Evolutionary conservation across 306 rosid genomes (phyloP).

Genomic region (Prunus armeniaca): DNA sequence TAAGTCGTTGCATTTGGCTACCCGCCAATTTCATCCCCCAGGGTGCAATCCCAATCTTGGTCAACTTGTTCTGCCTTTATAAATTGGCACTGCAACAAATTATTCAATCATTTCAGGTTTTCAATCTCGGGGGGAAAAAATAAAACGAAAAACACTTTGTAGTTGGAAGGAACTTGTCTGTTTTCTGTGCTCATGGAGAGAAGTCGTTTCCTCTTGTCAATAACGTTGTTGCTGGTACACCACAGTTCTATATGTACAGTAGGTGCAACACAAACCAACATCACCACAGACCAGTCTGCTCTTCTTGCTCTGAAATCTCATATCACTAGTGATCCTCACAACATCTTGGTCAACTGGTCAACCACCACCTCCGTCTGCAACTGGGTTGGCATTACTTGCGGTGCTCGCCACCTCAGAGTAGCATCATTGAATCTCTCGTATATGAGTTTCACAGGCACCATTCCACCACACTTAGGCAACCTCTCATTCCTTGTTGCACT

Average conservation of each 20-base stretch:
- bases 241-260: too few relatives aligned
- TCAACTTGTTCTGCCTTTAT: too few relatives aligned
- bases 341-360: constrained; percentile 18
- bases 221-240: not conserved
- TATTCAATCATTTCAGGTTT: too few relatives aligned
- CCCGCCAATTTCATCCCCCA: too few relatives aligned
- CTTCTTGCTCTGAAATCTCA: constrained; percentile 20
- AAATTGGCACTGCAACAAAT: too few relatives aligned
- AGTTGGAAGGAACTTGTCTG: too few relatives aligned
- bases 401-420: not conserved
- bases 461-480: constrained; percentile 16
- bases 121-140: too few relatives aligned
- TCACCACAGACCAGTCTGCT: constrained; percentile 18
- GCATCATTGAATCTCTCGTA: constrained; percentile 6
- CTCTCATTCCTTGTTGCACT: constrained; percentile 15
- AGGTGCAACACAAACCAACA: not conserved
- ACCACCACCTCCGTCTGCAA: constrained; percentile 8
- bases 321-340: constrained; percentile 11
- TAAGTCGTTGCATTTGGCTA: too few relatives aligned
- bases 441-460: constrained; percentile 8
- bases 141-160: fast-evolving
- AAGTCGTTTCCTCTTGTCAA: not conserved
- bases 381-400: constrained; percentile 20
- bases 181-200: too few relatives aligned
- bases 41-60: too few relatives aligned